A percentile compares a stretch with the other conserved stretches of the same genome.
Evolutionary conservation across 2,329 filamentous ascomycete genomes (phyloP).

Genomic region (Fusarium albosuccineum): DNA sequence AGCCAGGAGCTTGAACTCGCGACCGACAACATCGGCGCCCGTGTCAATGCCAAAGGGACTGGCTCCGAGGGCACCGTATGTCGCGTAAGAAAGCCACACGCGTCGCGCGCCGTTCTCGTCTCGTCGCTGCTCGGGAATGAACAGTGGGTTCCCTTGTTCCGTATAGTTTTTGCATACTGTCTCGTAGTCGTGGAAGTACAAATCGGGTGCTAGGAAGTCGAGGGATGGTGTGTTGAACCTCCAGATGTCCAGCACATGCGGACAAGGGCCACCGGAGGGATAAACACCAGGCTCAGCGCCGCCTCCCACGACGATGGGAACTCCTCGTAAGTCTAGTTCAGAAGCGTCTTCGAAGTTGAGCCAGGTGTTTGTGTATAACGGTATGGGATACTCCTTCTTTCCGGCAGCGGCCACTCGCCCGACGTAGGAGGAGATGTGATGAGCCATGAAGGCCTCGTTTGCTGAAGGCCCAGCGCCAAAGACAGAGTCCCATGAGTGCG

Average conservation of each 20-base stretch:
- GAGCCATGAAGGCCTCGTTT: slow-evolving; percentile 55
- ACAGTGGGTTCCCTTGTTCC: slow-evolving; percentile 59
- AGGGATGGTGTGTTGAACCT: slow-evolving; percentile 55
- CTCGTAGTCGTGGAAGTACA: slow-evolving; percentile 64
- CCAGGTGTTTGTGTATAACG: slow-evolving; percentile 54
- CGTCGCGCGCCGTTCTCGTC: slow-evolving; percentile 60
- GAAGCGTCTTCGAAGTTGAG: slow-evolving; percentile 51
- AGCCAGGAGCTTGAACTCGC: slow-evolving; percentile 50
- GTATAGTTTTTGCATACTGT: slow-evolving; percentile 58
- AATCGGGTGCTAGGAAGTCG: slow-evolving; percentile 61
- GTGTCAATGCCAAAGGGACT: slow-evolving; percentile 58
- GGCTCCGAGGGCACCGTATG: slow-evolving; percentile 54
- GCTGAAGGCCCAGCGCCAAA: slow-evolving; percentile 49
- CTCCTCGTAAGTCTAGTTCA: slow-evolving; percentile 48
- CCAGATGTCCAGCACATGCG: slow-evolving; percentile 56
- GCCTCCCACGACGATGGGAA: slow-evolving; percentile 53
- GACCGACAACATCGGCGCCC: slow-evolving; percentile 46
- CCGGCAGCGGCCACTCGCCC: slow-evolving; percentile 52
- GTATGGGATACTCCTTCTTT: slow-evolving; percentile 50
- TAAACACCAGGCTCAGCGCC: slow-evolving; percentile 53
- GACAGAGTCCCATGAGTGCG: slow-evolving; percentile 49
- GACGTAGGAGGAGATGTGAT: slow-evolving; percentile 51
- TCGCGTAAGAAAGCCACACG: slow-evolving; percentile 58
- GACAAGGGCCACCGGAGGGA: slow-evolving; percentile 52
- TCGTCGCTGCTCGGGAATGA: slow-evolving; percentile 65